Evolutionary conservation across 1,284 basidiomycete genomes (phyloP), one percentile per base, ranked within the genome.

Genomic region (Puccinia horiana): DNA sequence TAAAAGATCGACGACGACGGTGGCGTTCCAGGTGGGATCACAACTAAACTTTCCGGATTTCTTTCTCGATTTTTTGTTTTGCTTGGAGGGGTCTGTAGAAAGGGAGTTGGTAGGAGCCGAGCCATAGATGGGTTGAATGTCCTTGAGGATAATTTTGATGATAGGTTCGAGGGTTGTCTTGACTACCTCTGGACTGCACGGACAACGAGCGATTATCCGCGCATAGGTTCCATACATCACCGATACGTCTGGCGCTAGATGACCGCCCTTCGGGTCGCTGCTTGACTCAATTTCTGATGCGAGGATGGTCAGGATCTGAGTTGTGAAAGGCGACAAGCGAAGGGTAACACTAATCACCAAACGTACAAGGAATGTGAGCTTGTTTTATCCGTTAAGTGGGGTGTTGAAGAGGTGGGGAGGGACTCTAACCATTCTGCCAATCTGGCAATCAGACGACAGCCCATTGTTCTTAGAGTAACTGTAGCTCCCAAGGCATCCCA

Each of bases 361-460:
- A 11, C 20, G 23, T 58, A 5, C 26, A 37, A 37, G 14, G 20
- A 49, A 47, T 72, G 35, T 40, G 29, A 54, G 23, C 9, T 26
- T 47, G 32, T 8, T 35, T 29, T 74, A 11, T 52, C 11, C 11
- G 49, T 52, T 52, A 12, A 52, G 32, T 35, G 37, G 35, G 52
- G 1, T 16, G 52, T 29, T 63, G 20, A 40, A 26, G 32, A 40
- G 32, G n/a, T 2, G 32, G 12, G 37, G 44, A 8, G 8, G 44
- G 20, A 65, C 20, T 49, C 32, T 14, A 14, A 77, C 75, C 23
- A 77, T 63, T 61, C 23, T 14, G 58, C 75, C 16, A 77, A 16
- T 49, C 63, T 61, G 23, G 56, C 58, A n/a, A 77, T 47, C 44
- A 77, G 47, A 42, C 75, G 75, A 77, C 75, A 77, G n/a, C 75